Percentiles rank a stretch among this genome's conserved stretches.
Conservation (phyloP, 2,329 filamentous ascomycete species). For the Colletotrichum godetiae region DNA sequence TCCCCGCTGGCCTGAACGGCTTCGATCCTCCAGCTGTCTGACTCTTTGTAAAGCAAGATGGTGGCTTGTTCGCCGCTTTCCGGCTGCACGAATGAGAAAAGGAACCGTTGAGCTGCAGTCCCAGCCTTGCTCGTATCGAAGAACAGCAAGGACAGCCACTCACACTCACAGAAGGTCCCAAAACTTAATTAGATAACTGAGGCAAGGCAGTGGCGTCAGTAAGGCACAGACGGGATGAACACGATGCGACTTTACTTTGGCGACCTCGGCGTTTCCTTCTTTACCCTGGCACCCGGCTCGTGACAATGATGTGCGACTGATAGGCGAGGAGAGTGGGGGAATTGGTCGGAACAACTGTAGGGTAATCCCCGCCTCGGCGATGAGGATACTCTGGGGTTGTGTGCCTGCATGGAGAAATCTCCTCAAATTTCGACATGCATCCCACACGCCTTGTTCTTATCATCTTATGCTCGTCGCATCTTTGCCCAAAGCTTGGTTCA, state of each 20-base stretch:
- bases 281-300: constrained; percentile 14
- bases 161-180: not conserved
- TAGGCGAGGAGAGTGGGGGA: not conserved
- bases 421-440: constrained; percentile 22
- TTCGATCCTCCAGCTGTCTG: not conserved
- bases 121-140: constrained; percentile 20
- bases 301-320: constrained; percentile 19
- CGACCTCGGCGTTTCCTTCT: constrained; percentile 16
- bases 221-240: constrained; percentile 1
- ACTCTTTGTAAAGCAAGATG: not conserved
- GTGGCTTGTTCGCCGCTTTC: not conserved
- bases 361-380: constrained; percentile 12
- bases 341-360: not conserved
- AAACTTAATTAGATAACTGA: not conserved
- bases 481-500: constrained; percentile 8
- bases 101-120: not conserved
- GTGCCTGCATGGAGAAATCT: constrained; percentile 10
- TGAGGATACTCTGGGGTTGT: not conserved
- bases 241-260: not conserved
- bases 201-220: not conserved
- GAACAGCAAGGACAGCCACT: not conserved
- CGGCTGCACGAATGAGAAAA: not conserved
- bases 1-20: constrained; percentile 1
- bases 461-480: constrained; percentile 8
- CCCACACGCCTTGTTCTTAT: not conserved